phyloP scores from a whole-genome alignment of 805 yeast genomes.

The Pichia rugopelliculosa region DNA sequence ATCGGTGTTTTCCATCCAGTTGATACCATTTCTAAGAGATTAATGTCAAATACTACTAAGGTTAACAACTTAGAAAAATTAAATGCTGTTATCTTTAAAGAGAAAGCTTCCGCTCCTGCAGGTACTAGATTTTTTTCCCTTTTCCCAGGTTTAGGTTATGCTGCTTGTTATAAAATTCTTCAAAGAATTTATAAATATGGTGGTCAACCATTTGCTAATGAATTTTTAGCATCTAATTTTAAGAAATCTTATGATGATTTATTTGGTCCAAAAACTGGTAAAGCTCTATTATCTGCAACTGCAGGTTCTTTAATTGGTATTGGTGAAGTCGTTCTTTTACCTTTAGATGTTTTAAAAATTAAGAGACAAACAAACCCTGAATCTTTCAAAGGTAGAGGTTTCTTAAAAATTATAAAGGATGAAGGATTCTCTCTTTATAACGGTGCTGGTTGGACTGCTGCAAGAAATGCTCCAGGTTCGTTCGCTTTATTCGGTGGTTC shows the following conservation, averaged over 20 bases:
- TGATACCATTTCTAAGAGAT: slow-evolving; percentile 94
- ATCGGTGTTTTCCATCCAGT: slow-evolving; percentile 97
- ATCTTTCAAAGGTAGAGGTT: slow-evolving; percentile 97
- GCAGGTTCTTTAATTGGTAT: slow-evolving; percentile 97
- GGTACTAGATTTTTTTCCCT: slow-evolving; percentile 69
- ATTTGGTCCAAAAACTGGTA: slow-evolving; percentile 93
- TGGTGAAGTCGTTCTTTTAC: slow-evolving; percentile 93
- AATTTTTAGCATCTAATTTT: slow-evolving; percentile 72
- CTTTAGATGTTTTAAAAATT: slow-evolving; percentile 93
- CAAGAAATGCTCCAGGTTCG: slow-evolving; percentile 98
- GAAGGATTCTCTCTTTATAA: slow-evolving; percentile 92
- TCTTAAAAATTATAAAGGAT: slow-evolving; percentile 73
- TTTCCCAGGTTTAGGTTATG: slow-evolving; percentile 97
- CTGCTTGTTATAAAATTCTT: slow-evolving; percentile 91
- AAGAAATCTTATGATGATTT: slow-evolving; percentile 58
- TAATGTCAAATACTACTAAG: slow-evolving; percentile 74
- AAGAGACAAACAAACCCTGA: slow-evolving; percentile 99
- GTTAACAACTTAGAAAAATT: slow-evolving; percentile 58
- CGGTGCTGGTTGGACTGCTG: slow-evolving; percentile 99
- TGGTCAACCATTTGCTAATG: slow-evolving; percentile 98
- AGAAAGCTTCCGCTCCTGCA: slow-evolving; percentile 65
- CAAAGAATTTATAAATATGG: slow-evolving; percentile 99
- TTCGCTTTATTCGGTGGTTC: slow-evolving; percentile 97
- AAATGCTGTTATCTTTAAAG: slow-evolving; percentile 81
- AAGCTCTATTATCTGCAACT: slow-evolving; percentile 93